A percentile compares a stretch with the other conserved stretches of the same genome.
These are phyloP conservation scores for Penicillium aurantiogriseum DNA, from an alignment of 2,329 filamentous ascomycete species.

Conservation along the genomic window DNA sequence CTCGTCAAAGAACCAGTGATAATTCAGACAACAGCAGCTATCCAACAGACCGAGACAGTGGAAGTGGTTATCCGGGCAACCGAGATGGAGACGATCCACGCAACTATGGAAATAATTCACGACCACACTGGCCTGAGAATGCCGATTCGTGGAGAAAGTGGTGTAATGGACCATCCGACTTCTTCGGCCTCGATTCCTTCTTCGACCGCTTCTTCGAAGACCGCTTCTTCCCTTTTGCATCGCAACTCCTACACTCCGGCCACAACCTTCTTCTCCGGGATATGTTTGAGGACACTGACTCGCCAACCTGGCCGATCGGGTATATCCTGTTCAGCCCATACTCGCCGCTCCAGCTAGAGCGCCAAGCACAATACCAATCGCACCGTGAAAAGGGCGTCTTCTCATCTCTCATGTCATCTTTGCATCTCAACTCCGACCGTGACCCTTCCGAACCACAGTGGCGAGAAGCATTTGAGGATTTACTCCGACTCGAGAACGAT, in stretches of 20 bases:
- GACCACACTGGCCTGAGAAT: constrained; percentile 15
- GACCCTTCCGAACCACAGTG: constrained; percentile 45
- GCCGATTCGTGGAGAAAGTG: constrained; percentile 21
- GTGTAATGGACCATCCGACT: constrained; percentile 23
- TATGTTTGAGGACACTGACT: constrained; percentile 36
- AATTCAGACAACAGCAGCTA: constrained; percentile 7
- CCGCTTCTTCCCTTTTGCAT: constrained; percentile 27
- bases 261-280: constrained; percentile 32
- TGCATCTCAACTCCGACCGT: constrained; percentile 33
- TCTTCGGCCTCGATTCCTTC: constrained; percentile 35
- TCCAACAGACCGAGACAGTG: constrained; percentile 9
- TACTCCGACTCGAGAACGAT: constrained; percentile 51
- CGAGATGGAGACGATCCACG: constrained; percentile 9
- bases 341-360: constrained; percentile 55
- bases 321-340: constrained; percentile 53
- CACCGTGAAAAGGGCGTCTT: constrained; percentile 31
- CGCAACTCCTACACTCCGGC: constrained; percentile 31
- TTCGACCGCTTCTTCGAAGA: constrained; percentile 37
- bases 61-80: constrained; percentile 4
- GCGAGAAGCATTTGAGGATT: constrained; percentile 60
- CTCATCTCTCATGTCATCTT: constrained; percentile 37
- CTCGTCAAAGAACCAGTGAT: constrained; percentile 18
- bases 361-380: constrained; percentile 37
- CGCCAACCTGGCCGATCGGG: constrained; percentile 40
- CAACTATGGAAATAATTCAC: constrained; percentile 4